phyloP scores from a whole-genome alignment of 2,329 filamentous ascomycete genomes.

The Stagonosporopsis vannaccii region DNA sequence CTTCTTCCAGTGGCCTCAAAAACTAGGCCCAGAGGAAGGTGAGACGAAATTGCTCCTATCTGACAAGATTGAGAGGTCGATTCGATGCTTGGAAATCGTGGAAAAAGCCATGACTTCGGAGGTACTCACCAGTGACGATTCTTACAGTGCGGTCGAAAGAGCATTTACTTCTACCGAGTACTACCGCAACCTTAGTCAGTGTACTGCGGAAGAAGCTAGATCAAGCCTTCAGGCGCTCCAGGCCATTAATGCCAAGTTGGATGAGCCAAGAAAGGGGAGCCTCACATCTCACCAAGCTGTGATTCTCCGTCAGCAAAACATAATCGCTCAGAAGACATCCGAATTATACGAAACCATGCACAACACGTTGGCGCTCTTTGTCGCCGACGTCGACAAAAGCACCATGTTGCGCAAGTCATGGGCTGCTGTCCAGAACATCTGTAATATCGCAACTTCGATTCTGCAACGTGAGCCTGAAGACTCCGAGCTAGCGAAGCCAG shows the following conservation, averaged over 20 bases:
- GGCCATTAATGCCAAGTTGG: background rate
- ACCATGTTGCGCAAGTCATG: conserved; percentile 36
- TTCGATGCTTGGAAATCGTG: conserved; percentile 30
- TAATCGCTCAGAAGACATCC: conserved; percentile 17
- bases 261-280: background rate
- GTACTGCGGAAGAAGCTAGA: conserved; percentile 13
- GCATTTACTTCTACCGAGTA: conserved; percentile 36
- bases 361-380: conserved; percentile 32
- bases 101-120: conserved; percentile 34
- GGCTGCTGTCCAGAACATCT: conserved; percentile 34
- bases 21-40: background rate
- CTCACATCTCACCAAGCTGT: conserved; percentile 27
- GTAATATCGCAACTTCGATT: background rate
- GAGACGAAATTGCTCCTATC: background rate
- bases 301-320: conserved; percentile 21
- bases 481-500: background rate
- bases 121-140: conserved; percentile 15
- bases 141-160: conserved; percentile 24
- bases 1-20: conserved; percentile 40
- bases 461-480: background rate
- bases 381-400: conserved; percentile 28
- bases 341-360: conserved; percentile 25
- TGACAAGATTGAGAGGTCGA: conserved; percentile 1
- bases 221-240: background rate
- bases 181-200: conserved; percentile 34